Evolutionary conservation across 2,329 filamentous ascomycete genomes (phyloP), one percentile per base, ranked within the genome.

Genomic region (Apiospora koreana): DNA sequence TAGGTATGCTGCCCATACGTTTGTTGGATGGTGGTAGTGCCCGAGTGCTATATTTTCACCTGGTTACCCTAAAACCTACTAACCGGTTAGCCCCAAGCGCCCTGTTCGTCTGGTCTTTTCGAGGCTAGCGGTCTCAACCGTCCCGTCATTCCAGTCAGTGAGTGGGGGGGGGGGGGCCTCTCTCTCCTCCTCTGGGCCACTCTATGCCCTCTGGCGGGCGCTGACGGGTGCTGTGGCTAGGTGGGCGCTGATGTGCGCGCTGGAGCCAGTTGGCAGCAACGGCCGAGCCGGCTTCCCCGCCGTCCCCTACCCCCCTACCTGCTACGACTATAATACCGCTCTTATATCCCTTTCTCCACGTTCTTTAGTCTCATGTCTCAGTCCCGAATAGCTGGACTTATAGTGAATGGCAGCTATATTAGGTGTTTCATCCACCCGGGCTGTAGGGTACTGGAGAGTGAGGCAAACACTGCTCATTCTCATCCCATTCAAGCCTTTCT

Each of bases 41-140:
- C 50, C 35, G 28, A 58, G 28, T 25, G 28, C 50, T 35, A 6
- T 58, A 58, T 10, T 62, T 38, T 23, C 14, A 54, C 48, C 12
- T 58, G 50, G 16, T 58, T 21, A 16, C 5, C 28, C 28, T 35
- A 18, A 28, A 62, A 54, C 48, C 54, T 54, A 25, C n/a, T 58
- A 58, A 9, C 50, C 28, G 50, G 10, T 58, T 58, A 58, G 50
- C 50, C 28, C 16, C 16, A 31, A 58, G 28, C 23, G 50, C 16
- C 50, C 50, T 58, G 50, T 58, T 58, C 50, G 50, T 58, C 50
- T 58, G 50, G 50, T 58, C 50, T 58, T 58, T 58, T 58, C 50
- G 50, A 21, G 28, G 50, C 50, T 58, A 58, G 28, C 50, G 50
- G 50, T 35, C 16, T 10, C 28, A 58, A 58, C 50, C 50, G 50